Conservation (phyloP, 2,329 filamentous ascomycete genomes). For the Dactylellina cionopaga region DNA sequence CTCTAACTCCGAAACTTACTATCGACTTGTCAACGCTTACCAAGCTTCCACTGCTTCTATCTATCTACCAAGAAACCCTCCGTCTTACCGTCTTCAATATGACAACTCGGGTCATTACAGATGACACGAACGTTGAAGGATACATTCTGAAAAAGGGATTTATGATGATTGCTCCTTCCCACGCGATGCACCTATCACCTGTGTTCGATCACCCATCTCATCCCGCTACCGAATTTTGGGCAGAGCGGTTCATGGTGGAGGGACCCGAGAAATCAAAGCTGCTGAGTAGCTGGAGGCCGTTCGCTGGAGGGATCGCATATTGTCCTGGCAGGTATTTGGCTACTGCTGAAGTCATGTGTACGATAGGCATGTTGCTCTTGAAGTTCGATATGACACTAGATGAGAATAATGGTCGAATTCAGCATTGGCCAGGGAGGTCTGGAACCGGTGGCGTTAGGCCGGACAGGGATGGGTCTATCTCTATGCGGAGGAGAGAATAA, state of each 20-base stretch:
- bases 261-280: slow-evolving; percentile 25
- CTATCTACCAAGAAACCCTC: slow-evolving; percentile 30
- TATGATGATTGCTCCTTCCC: slow-evolving; percentile 33
- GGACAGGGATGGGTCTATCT: slow-evolving; percentile 20
- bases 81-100: slow-evolving; percentile 36
- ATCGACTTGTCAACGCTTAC: slow-evolving; percentile 19
- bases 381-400: slow-evolving; percentile 38
- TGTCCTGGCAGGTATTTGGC: slow-evolving; percentile 38
- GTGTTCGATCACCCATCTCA: slow-evolving; percentile 31
- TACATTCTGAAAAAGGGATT: slow-evolving; percentile 35
- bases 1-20: slow-evolving; percentile 1
- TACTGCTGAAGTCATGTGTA: slow-evolving; percentile 6
- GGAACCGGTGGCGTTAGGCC: slow-evolving; percentile 34
- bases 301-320: slow-evolving; percentile 32
- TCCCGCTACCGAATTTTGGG: slow-evolving; percentile 37
- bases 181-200: slow-evolving; percentile 20
- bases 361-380: slow-evolving; percentile 16
- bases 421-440: slow-evolving; percentile 23
- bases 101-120: slow-evolving; percentile 25
- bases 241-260: slow-evolving; percentile 35
- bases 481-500: neutral
- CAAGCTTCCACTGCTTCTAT: slow-evolving; percentile 24
- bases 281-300: slow-evolving; percentile 44
- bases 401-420: slow-evolving; percentile 17
- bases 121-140: slow-evolving; percentile 25